phyloP scores from a whole-genome alignment of 352 stramenopile genomes.

The Poterioochromonas sp. region DNA sequence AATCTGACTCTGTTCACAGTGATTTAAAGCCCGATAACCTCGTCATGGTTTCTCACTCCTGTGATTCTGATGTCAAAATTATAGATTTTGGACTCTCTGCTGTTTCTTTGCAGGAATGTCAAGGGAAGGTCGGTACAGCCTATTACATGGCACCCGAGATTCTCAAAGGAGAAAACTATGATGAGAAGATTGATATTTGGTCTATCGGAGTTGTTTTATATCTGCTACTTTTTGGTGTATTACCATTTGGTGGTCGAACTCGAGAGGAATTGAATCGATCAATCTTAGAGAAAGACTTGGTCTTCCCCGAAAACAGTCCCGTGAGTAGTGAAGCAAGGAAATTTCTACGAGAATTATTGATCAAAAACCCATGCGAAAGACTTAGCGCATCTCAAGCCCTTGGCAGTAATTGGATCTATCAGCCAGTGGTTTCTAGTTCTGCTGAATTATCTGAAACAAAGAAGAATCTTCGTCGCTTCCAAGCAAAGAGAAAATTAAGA shows the following conservation, averaged over 20 bases:
- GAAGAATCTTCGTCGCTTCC: too few species aligned
- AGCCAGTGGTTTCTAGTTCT: too few species aligned
- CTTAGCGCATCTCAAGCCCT: conserved; percentile 57
- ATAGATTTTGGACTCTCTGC: conserved; percentile 84
- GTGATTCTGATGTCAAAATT: conserved; percentile 75
- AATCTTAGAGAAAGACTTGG: too few species aligned
- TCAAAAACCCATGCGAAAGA: conserved; percentile 53
- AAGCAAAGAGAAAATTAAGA: too few species aligned
- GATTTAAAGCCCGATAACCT: conserved; percentile 57
- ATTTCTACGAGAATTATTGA: conserved; percentile 60
- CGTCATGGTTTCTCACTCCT: conserved; percentile 62
- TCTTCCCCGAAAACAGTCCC: too few species aligned
- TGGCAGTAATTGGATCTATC: conserved; percentile 51
- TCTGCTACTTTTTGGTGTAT: not conserved
- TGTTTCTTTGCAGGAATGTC: too few species aligned
- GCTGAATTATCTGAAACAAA: too few species aligned
- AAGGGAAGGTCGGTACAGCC: conserved; percentile 32
- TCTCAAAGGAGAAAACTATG: not conserved
- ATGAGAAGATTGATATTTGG: conserved; percentile 10
- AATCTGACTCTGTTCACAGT: not conserved
- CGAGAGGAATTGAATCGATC: not conserved
- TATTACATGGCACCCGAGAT: not conserved
- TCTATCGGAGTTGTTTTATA: not conserved
- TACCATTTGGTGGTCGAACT: not conserved
- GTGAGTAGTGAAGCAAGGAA: conserved; percentile 49